Evolutionary conservation across 139 green algal species (phyloP).

Genomic region (Micractinium sp.): DNA sequence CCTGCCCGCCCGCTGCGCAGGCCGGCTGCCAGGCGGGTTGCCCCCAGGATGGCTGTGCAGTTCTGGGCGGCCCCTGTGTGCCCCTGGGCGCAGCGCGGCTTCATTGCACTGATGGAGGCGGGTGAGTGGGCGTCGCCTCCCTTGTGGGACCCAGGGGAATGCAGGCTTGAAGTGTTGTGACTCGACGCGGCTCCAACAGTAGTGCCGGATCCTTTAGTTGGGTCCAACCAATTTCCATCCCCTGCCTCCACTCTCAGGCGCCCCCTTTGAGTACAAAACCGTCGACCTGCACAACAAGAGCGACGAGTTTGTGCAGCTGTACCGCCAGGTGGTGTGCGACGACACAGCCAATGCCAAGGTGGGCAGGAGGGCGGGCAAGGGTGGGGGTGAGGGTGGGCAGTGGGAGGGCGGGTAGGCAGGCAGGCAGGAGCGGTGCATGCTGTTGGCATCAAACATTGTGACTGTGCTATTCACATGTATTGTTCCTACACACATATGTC

Average conservation of each 20-base stretch:
- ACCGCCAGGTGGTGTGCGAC: conserved; percentile 17
- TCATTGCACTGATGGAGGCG: conserved; percentile 7
- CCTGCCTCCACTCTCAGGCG: too few species aligned
- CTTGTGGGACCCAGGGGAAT: not conserved
- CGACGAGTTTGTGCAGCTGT: conserved; percentile 25
- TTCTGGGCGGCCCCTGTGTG: conserved; percentile 21
- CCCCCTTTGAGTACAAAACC: conserved; percentile 8
- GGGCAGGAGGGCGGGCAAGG: not conserved
- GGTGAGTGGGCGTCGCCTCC: not conserved
- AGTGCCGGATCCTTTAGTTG: too few species aligned
- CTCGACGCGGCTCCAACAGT: too few species aligned
- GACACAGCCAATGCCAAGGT: conserved; percentile 13
- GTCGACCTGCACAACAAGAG: conserved; percentile 31
- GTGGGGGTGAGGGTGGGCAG: too few species aligned
- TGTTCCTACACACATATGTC: too few species aligned
- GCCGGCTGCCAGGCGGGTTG: not conserved
- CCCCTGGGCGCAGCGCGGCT: conserved; percentile 20
- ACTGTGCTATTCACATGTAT: too few species aligned
- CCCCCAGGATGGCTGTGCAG: not conserved
- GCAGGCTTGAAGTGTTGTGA: not conserved
- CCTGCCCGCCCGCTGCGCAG: not conserved
- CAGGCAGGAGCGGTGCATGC: too few species aligned
- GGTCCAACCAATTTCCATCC: too few species aligned
- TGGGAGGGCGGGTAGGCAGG: too few species aligned
- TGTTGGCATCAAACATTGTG: too few species aligned